A percentile compares a stretch with the other conserved stretches of the same genome.
Conservation (phyloP, 2,329 filamentous ascomycete genomes). For the Colletotrichum navitas region DNA sequence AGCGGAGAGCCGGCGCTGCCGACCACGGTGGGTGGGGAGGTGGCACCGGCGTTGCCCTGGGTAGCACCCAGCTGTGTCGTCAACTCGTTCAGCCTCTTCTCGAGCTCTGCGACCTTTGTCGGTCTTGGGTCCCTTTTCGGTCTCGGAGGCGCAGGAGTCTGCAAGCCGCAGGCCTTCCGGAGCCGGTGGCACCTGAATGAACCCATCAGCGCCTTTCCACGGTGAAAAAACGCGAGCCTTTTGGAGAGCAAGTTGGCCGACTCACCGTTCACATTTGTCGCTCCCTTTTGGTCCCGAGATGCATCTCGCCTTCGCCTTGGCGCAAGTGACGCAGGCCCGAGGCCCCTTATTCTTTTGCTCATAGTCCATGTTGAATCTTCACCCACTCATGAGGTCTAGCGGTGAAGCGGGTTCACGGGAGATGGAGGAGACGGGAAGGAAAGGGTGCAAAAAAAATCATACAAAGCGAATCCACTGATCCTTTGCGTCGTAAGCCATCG, state of each 20-base stretch:
- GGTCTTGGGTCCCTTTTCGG: conserved; percentile 61
- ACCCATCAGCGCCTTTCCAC: neutral
- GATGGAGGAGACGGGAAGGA: neutral
- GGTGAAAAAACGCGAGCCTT: neutral
- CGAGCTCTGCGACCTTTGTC: conserved; percentile 63
- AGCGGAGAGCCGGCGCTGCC: conserved; percentile 25
- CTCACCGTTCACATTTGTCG: conserved; percentile 63
- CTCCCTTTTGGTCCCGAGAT: conserved; percentile 56
- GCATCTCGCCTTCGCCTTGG: conserved; percentile 65
- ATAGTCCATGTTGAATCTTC: conserved; percentile 23
- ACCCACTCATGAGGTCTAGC: neutral
- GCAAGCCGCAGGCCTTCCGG: conserved; percentile 60
- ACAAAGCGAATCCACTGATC: neutral
- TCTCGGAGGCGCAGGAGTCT: conserved; percentile 62
- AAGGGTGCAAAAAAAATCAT: neutral
- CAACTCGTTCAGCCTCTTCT: conserved; percentile 63
- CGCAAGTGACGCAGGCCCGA: conserved; percentile 63
- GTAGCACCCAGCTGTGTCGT: conserved; percentile 57
- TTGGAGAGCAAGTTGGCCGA: neutral
- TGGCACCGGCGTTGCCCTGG: conserved; percentile 16
- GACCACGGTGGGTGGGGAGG: conserved; percentile 1
- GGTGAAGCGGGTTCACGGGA: neutral
- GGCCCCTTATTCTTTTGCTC: conserved; percentile 55
- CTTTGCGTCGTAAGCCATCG: conserved; percentile 33
- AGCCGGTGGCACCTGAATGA: conserved; percentile 60